Evolutionary conservation across 192 early-diverging fungal species (phyloP).

Genomic region (Chytriomyces sp.): DNA sequence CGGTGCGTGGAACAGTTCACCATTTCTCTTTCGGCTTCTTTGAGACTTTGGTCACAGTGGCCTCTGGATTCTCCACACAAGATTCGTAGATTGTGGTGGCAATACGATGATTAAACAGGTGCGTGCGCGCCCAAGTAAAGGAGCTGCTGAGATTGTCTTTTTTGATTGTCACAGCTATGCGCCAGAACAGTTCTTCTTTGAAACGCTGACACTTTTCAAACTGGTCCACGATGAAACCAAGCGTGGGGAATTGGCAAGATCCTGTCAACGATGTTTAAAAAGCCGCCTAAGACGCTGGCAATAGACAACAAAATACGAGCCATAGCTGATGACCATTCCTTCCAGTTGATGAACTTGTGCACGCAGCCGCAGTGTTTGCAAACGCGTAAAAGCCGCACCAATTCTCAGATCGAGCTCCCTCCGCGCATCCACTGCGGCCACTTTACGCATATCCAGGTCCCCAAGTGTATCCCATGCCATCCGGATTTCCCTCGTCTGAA

Average conservation of each 20-base stretch:
- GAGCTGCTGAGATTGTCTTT: slow-evolving; percentile 52
- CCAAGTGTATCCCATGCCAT: slow-evolving; percentile 72
- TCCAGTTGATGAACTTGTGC: slow-evolving; percentile 55
- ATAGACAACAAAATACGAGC: slow-evolving; percentile 39
- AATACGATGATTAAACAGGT: slow-evolving; percentile 74
- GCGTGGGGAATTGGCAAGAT: slow-evolving; percentile 93
- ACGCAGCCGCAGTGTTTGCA: slow-evolving; percentile 76
- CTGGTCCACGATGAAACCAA: slow-evolving; percentile 94
- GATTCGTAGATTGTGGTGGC: slow-evolving; percentile 73
- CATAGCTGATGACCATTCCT: slow-evolving; percentile 78
- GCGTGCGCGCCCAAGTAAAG: slow-evolving; percentile 77
- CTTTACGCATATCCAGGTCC: slow-evolving; percentile 72
- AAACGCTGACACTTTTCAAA: slow-evolving; percentile 76
- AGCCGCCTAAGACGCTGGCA: not conserved
- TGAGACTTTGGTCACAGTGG: slow-evolving; percentile 59
- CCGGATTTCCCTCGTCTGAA: slow-evolving; percentile 78
- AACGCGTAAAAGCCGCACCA: slow-evolving; percentile 91
- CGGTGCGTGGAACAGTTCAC: slow-evolving; percentile 38
- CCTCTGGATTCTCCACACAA: slow-evolving; percentile 65
- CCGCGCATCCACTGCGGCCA: slow-evolving; percentile 82
- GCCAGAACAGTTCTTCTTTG: slow-evolving; percentile 90
- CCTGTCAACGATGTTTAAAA: slow-evolving; percentile 45
- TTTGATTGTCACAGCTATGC: slow-evolving; percentile 58
- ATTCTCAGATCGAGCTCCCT: slow-evolving; percentile 89
- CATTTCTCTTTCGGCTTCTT: slow-evolving; percentile 79